Base-by-base conservation (phyloP, 2,329 filamentous ascomycete species). In the Ceratocystis huliohia region DNA sequence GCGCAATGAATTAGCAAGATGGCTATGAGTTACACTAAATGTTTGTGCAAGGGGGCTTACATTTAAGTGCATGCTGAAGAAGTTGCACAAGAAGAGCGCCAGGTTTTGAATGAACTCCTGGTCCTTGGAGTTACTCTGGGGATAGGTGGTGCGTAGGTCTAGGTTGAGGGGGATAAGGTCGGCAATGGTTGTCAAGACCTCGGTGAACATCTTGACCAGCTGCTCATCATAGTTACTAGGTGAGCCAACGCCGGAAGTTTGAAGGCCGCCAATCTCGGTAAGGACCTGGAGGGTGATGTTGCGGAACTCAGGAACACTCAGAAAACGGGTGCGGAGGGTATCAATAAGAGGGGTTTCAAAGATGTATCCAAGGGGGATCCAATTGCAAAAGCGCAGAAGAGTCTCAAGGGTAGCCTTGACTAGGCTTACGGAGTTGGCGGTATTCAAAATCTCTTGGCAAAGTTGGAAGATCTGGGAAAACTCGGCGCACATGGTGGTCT, bases 401-500 rank as follows among this genome's bases (percentile, higher is more conserved):
- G 94, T 99, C 78, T 97, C 92, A 65, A 99, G 83, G 0, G 94
- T 99, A n/a, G 93, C 91, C 79, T 94, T 96, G 78, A 99, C 87
- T 66, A 99, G 81, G 73, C 87, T 95, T 48, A 89, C 83, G 76
- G 96, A 90, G 72, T 88, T 90, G 57, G 93, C 94, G 41, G 90
- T 94, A 72, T 88, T 91, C 70, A 99, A 82, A 65, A 99, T 93
- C 75, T 99, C 93, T 62, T 91, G 92, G 79, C 95, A 99, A 44
- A 99, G 85, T 77, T 96, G 90, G 80, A 97, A 99, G 74, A 99
- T 99, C 66, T 91, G 90, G 1, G 95, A 96, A 76, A 99, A 99
- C 78, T 99, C 94, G 74, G 92, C 88, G 77, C 92, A 96, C 94
- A 99, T 99, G 70, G 91, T 96, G 71, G 92, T 93, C 81, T 99